Conservation (phyloP, 225 moss, liverwort and hornwort species). For the Marchantia paleacea region DNA sequence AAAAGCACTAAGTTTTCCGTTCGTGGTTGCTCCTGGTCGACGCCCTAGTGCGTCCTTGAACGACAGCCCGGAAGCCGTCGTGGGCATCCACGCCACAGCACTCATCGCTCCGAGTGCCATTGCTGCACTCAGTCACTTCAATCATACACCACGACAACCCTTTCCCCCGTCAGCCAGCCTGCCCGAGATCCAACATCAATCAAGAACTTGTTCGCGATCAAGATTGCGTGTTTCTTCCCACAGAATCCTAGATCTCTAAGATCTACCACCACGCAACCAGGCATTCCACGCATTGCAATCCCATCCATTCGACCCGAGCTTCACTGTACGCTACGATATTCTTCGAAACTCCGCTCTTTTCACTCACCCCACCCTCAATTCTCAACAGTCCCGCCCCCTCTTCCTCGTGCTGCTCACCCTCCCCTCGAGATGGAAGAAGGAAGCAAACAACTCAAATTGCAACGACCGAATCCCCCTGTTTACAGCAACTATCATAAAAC, state of each 20-base stretch:
- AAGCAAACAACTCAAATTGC: not conserved
- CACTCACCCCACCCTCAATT: not conserved
- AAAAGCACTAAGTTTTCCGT: slow-evolving; percentile 38
- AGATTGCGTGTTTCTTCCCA: not conserved
- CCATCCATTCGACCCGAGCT: not conserved
- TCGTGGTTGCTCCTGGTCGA: slow-evolving; percentile 3
- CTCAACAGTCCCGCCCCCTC: not conserved
- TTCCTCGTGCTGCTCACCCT: not conserved
- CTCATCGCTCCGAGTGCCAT: slow-evolving; percentile 50
- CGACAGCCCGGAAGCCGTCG: slow-evolving; percentile 28
- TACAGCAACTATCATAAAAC: not conserved
- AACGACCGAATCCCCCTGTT: not conserved
- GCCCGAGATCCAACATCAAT: not conserved
- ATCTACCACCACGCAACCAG: not conserved
- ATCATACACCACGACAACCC: not conserved
- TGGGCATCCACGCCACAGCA: slow-evolving; percentile 14
- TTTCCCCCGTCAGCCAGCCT: not conserved
- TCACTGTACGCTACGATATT: not conserved
- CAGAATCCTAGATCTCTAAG: not conserved
- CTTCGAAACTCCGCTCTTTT: too few relatives aligned
- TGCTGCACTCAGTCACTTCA: slow-evolving; percentile 1
- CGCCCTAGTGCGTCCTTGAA: slow-evolving; percentile 37
- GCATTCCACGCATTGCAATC: not conserved
- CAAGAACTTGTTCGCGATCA: not conserved
- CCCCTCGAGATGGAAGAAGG: not conserved